Evolutionary conservation across 2,329 filamentous ascomycete species (phyloP).

Genomic region (Colletotrichum godetiae): DNA sequence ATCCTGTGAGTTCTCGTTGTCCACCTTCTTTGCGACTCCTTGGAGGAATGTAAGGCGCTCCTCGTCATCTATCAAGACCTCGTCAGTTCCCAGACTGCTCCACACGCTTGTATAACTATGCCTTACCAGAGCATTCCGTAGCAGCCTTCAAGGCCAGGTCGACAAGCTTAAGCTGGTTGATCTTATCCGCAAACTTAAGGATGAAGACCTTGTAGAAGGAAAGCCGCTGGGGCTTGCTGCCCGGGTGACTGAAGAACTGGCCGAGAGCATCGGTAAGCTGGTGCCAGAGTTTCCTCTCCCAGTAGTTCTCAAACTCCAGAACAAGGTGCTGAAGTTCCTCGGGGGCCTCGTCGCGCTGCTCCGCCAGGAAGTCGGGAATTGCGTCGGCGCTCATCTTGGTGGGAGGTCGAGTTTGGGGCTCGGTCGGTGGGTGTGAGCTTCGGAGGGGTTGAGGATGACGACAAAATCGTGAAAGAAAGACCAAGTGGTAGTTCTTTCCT

Average conservation of each 20-base stretch:
- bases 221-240: slow-evolving; percentile 86
- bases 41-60: slow-evolving; percentile 89
- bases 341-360: slow-evolving; percentile 88
- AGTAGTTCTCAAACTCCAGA: slow-evolving; percentile 93
- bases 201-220: slow-evolving; percentile 95
- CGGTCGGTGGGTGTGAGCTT: slow-evolving; percentile 21
- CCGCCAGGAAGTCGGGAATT: slow-evolving; percentile 90
- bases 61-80: slow-evolving; percentile 73
- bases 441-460: slow-evolving; percentile 10
- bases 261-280: slow-evolving; percentile 92
- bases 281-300: slow-evolving; percentile 99
- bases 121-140: slow-evolving; percentile 80
- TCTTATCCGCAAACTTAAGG: slow-evolving; percentile 95
- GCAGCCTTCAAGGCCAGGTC: slow-evolving; percentile 89
- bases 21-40: slow-evolving; percentile 85
- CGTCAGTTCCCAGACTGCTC: slow-evolving; percentile 12
- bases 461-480: neutral
- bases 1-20: slow-evolving; percentile 93
- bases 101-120: neutral
- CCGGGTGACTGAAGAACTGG: slow-evolving; percentile 85
- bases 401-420: slow-evolving; percentile 10
- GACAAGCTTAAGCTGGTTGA: slow-evolving; percentile 98
- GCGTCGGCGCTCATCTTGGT: slow-evolving; percentile 82
- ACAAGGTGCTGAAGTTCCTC: slow-evolving; percentile 90
- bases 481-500: neutral